Evolutionary conservation across 257 asterid genomes (phyloP).

Genomic region (Ilex aquifolium): DNA sequence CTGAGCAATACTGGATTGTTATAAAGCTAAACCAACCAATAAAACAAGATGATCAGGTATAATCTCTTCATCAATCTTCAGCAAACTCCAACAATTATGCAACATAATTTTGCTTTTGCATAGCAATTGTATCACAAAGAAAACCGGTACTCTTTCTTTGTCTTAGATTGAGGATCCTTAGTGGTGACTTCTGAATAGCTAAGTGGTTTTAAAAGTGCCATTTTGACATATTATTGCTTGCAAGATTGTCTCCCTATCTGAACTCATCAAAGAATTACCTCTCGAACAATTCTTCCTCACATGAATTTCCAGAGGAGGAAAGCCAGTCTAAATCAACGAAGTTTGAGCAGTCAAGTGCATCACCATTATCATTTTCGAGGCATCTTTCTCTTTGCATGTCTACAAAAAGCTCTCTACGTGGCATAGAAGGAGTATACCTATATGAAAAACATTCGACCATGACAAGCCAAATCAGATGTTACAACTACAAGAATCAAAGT

Average conservation of each 20-base stretch:
- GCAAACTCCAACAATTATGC: too few relatives aligned
- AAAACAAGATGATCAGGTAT: too few relatives aligned
- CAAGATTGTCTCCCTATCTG: slow-evolving; percentile 1
- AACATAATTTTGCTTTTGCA: too few relatives aligned
- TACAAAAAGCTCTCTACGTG: slow-evolving; percentile 52
- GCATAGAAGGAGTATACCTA: slow-evolving; percentile 58
- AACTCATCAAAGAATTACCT: slow-evolving; percentile 46
- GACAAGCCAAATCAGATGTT: slow-evolving; percentile 7
- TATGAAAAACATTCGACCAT: slow-evolving; percentile 3
- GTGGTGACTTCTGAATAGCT: slow-evolving; percentile 5
- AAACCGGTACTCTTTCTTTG: neutral
- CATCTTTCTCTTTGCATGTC: slow-evolving; percentile 48
- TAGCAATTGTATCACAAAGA: neutral
- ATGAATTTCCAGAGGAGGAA: slow-evolving; percentile 89
- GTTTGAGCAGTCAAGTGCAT: slow-evolving; percentile 71
- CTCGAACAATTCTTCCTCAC: slow-evolving; percentile 80
- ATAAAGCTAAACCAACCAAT: too few relatives aligned
- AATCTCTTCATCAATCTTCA: too few relatives aligned
- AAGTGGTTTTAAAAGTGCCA: neutral
- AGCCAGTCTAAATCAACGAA: slow-evolving; percentile 94
- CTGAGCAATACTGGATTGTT: too few relatives aligned
- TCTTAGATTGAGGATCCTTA: neutral
- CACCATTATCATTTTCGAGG: slow-evolving; percentile 59
- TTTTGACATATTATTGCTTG: neutral
- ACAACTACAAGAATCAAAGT: slow-evolving; percentile 1